These are phyloP conservation scores for Thermothelomyces thermophilus DNA, from an alignment of 2,329 filamentous ascomycete genomes.

Conservation along the genomic window DNA sequence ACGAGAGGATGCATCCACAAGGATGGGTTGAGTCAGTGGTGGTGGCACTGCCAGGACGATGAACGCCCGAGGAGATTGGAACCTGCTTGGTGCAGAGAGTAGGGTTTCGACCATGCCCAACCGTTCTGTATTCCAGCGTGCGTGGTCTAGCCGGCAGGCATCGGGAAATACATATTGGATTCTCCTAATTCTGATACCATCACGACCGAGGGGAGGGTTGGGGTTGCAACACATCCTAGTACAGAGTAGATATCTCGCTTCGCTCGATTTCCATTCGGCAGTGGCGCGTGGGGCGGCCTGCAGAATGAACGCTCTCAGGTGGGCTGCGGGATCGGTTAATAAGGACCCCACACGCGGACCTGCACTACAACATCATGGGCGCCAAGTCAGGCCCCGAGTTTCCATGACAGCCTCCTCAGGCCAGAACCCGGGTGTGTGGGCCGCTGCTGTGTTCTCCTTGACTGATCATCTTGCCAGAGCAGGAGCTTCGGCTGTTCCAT, in stretches of 20 bases:
- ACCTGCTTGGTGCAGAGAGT: not conserved
- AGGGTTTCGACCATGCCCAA: not conserved
- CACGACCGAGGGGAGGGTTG: conserved; percentile 12
- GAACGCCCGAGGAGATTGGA: conserved; percentile 2
- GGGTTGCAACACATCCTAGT: conserved; percentile 11
- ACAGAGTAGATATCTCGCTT: no score
- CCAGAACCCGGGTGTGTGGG: not conserved
- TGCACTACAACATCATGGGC: conserved; percentile 14
- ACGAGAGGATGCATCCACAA: not conserved
- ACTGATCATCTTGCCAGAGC: not conserved
- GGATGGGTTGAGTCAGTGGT: not conserved
- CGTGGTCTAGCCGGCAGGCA: not conserved
- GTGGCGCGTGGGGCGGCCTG: conserved; percentile 11
- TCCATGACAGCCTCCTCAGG: no score
- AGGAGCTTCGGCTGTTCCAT: no score
- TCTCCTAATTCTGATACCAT: not conserved
- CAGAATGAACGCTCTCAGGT: conserved; percentile 11
- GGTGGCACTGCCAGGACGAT: not conserved
- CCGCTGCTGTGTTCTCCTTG: not conserved
- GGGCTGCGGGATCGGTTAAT: not conserved
- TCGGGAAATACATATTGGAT: conserved; percentile 2
- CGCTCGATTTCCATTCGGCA: conserved; percentile 1
- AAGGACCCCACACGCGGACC: conserved; percentile 16
- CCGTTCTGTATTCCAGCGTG: conserved; percentile 3
- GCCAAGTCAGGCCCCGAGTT: conserved; percentile 6